Evolutionary conservation across 441 rosid species (phyloP), one percentile per base, ranked within the genome.

Genomic region (Dalechampia spathulata): DNA sequence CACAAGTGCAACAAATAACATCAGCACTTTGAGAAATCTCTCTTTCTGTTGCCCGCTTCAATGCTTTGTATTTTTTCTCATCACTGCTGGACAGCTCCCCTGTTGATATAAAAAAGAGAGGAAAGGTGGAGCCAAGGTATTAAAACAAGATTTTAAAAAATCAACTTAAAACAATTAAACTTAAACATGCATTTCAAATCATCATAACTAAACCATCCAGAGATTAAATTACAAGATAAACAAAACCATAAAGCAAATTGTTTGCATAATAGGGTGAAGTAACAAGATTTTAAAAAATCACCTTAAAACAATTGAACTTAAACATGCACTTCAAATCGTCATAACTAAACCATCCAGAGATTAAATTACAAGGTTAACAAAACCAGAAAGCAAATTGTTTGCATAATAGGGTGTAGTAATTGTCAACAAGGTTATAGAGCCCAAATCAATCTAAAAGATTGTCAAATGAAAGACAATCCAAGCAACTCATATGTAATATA

Each of bases 11-110:
- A 74, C 99, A 94, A 63, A 94, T 94, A 68, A 94, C 99, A 77
- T 94, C 99, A 61, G 99, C 99, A 69, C 98, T 94, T 75, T 94
- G 99, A 28, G 95, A 83, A 73, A 94, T 90, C 77, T 90, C 99
- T 46, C 98, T 80, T 74, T 94, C 99, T 23, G 96, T 90, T 40
- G 92, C 92, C 32, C 98, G 90, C 81, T 94, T 94, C 58, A 94
- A 63, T 37, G 90, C 90, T 79, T 94, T 86, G 81, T 86, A 94
- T 67, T 90, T 94, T 72, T 94, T 94, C 87, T 94, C 98, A 71
- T 94, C 99, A 79, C 96, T 83, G 64, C 98, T 90, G 23, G 99
- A 94, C 69, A 94, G 69, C 58, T 90, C 99, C 64, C 99, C 99
- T 94, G 81, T 58, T 68, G 41, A 68, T 44, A 44, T 42, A 19